Base-by-base conservation (phyloP, 371 early-diverging fungal species). In the Apophysomyces trapeziformis region DNA sequence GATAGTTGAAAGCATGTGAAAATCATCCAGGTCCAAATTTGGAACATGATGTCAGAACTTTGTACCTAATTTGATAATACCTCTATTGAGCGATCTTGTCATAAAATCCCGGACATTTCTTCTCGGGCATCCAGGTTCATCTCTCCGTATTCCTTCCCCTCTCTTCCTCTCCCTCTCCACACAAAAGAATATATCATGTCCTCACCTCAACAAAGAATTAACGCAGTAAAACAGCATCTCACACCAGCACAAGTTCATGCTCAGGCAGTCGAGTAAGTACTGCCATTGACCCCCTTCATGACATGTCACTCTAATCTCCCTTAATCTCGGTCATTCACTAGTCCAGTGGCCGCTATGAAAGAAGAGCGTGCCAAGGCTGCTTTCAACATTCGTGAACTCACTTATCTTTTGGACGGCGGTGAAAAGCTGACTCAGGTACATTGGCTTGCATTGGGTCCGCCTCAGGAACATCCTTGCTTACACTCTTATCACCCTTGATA, bases 341-440 rank as follows among this genome's bases (percentile, higher is more conserved):
- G 83, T 59, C 79, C 83, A 38, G 70, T 82, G 8, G 68, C 63
- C 21, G 71, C 74, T 45, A 83, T 83, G 83, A 70, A 75, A 26
- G 88, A 88, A 68, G 96, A 96, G 83, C 90, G 96, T 70, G 80
- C 72, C 35, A 87, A 88, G 64, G 89, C 93, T 7, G 76, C 87
- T 9, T 96, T 96, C 68, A 82, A 89, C 60, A 78, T 93, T 68
- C 85, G 90, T 36, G 87, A 92, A 37, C 66, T 96, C 77, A 95
- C 95, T 26, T 79, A 92, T 74, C 87, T 91, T 67, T 73, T 96
- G 63, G 94, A 96, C 62, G 95, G 96, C 54, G 90, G 90, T 59
- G 82, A 84, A 64, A 77, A 87, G 60, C 69, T 69, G 43, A 92
- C 95, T 4, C 70, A 70, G 71, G 87, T 87, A 72, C 43, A 38